A percentile compares a stretch with the other conserved stretches of the same genome.
Conservation (phyloP, 2,329 filamentous ascomycete genomes). For the Tolypocladium paradoxum region DNA sequence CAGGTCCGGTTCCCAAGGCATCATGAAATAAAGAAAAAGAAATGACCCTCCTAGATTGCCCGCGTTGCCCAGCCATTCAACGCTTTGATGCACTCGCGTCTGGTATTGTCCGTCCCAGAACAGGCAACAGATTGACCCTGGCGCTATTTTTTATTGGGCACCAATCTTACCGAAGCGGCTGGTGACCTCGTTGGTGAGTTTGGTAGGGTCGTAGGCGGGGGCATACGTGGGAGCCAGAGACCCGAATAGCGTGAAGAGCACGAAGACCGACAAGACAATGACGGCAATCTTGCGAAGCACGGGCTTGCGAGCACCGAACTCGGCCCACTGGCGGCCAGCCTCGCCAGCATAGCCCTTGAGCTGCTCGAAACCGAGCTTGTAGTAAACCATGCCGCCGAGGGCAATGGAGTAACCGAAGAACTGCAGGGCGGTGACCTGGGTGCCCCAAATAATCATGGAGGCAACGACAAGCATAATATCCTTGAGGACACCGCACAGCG, state of each 20-base stretch:
- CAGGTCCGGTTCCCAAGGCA: constrained; percentile 10
- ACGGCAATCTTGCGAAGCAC: constrained; percentile 68
- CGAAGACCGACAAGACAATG: constrained; percentile 50
- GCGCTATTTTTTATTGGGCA: constrained; percentile 4
- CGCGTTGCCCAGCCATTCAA: constrained; percentile 17
- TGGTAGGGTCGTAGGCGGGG: constrained; percentile 41
- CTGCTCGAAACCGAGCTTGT: constrained; percentile 76
- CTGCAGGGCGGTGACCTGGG: constrained; percentile 63
- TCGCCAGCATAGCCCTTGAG: constrained; percentile 69
- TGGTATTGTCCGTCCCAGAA: background rate
- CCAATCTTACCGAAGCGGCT: constrained; percentile 34
- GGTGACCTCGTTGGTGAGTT: constrained; percentile 36
- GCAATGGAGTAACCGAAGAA: constrained; percentile 78
- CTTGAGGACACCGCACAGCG: constrained; percentile 79
- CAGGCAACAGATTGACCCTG: background rate
- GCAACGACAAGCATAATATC: constrained; percentile 73
- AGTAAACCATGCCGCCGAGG: constrained; percentile 65
- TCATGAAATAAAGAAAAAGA: constrained; percentile 10
- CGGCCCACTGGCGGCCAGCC: constrained; percentile 68
- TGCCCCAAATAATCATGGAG: constrained; percentile 74
- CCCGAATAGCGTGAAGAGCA: constrained; percentile 60
- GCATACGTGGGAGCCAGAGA: constrained; percentile 53
- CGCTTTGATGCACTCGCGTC: constrained; percentile 8
- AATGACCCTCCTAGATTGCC: constrained; percentile 18
- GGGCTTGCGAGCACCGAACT: constrained; percentile 70